These are phyloP conservation scores for Lipomyces mesembrius DNA, from an alignment of 805 yeast species.

Conservation along the genomic window DNA sequence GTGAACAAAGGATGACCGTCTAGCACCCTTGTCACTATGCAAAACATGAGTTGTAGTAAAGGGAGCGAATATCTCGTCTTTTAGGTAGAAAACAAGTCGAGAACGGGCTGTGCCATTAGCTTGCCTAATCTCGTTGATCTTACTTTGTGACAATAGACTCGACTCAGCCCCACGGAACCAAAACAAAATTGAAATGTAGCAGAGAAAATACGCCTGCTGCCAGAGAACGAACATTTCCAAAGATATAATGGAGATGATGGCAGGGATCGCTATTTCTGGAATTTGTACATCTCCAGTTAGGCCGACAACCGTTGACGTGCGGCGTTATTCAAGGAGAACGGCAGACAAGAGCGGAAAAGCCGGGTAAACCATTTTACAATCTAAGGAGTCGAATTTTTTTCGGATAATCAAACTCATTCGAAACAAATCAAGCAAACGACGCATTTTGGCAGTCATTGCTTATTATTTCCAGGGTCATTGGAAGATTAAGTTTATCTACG, in stretches of 20 bases:
- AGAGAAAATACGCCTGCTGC: background rate
- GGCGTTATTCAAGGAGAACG: no score
- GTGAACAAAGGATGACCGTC: background rate
- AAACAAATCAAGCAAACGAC: background rate
- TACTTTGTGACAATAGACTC: background rate
- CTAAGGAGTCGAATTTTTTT: no score
- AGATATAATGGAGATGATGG: background rate
- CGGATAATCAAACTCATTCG: background rate
- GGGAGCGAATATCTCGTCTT: background rate
- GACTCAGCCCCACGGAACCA: background rate
- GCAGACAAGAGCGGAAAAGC: no score
- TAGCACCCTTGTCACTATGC: background rate
- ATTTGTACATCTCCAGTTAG: background rate
- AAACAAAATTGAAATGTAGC: background rate
- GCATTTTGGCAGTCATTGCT: background rate
- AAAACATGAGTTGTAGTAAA: background rate
- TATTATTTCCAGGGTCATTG: background rate
- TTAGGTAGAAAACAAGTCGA: slow-evolving; percentile 2
- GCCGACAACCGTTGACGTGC: no score
- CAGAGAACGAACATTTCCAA: background rate
- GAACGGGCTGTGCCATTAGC: background rate
- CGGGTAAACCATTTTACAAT: no score
- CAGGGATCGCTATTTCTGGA: background rate
- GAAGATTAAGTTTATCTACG: background rate
- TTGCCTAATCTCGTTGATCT: background rate